Evolutionary conservation across 192 early-diverging fungal genomes (phyloP).

Genomic region (Backusella parvicylindrica): DNA sequence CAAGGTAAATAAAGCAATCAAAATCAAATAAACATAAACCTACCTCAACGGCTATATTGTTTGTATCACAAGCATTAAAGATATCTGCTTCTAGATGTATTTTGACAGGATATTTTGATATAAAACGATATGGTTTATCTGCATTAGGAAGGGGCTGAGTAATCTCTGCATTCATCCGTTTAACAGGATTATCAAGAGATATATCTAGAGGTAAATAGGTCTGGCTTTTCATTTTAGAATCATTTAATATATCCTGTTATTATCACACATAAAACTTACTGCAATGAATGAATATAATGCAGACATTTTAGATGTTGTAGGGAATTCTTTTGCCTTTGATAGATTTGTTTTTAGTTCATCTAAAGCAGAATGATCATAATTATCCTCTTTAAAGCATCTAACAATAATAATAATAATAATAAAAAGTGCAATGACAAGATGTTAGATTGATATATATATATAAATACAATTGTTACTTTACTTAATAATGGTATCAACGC

Average conservation of each 20-base stretch:
- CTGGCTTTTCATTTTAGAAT: no score
- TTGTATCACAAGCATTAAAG: conserved; percentile 14
- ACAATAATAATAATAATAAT: no score
- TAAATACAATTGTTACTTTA: conserved; percentile 24
- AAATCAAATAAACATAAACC: background rate
- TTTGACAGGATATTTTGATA: conserved; percentile 12
- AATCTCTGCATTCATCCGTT: conserved; percentile 18
- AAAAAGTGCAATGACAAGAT: background rate
- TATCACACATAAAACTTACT: conserved; percentile 7
- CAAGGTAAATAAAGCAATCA: background rate
- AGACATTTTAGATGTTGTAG: conserved; percentile 29
- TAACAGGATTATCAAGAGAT: conserved; percentile 22
- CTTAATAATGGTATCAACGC: conserved; percentile 31
- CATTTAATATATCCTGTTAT: no score
- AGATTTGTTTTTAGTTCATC: conserved; percentile 35
- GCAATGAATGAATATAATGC: conserved; percentile 26
- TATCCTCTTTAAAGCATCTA: conserved; percentile 20
- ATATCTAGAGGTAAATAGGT: conserved; percentile 26
- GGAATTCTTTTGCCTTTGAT: conserved; percentile 28
- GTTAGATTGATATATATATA: background rate
- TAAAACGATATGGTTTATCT: conserved; percentile 25
- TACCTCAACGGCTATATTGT: conserved; percentile 26
- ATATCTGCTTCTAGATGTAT: conserved; percentile 25
- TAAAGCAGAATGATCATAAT: conserved; percentile 14
- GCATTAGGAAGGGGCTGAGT: conserved; percentile 17